These are phyloP conservation scores for Coemansia sp. DNA, from an alignment of 192 early-diverging fungal species.

Conservation along the genomic window DNA sequence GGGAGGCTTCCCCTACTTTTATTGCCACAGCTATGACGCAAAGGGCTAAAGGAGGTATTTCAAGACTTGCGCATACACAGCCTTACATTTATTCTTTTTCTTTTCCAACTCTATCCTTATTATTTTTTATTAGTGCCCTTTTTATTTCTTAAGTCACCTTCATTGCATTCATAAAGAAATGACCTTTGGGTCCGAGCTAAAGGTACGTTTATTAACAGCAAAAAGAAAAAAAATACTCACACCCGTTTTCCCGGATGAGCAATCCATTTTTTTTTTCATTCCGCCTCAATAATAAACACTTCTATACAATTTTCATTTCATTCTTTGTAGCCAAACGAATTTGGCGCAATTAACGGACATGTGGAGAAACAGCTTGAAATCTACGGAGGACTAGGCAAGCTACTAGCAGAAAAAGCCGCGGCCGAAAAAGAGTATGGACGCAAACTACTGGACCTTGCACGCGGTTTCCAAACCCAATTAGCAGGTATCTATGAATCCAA, in stretches of 20 bases:
- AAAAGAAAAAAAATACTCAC: background rate
- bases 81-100: background rate
- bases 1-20: too few species aligned
- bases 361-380: conserved; percentile 45
- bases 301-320: background rate
- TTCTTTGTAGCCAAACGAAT: conserved; percentile 45
- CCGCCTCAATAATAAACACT: background rate
- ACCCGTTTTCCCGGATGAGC: background rate
- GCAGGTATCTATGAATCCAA: conserved; percentile 13
- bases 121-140: background rate
- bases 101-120: background rate
- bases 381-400: conserved; percentile 28
- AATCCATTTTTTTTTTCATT: background rate
- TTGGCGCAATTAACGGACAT: conserved; percentile 49
- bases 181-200: conserved; percentile 54
- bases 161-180: conserved; percentile 8
- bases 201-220: conserved; percentile 18
- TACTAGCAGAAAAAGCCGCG: conserved; percentile 42
- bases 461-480: conserved; percentile 38
- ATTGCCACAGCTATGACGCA: too few species aligned
- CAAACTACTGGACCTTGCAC: conserved; percentile 34
- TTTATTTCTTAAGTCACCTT: background rate
- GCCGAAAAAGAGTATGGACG: conserved; percentile 48
- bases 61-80: background rate
- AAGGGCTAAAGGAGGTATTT: too few species aligned